Base-by-base conservation (phyloP, 345 rosid species). In the Geranium rotundifolium region DNA sequence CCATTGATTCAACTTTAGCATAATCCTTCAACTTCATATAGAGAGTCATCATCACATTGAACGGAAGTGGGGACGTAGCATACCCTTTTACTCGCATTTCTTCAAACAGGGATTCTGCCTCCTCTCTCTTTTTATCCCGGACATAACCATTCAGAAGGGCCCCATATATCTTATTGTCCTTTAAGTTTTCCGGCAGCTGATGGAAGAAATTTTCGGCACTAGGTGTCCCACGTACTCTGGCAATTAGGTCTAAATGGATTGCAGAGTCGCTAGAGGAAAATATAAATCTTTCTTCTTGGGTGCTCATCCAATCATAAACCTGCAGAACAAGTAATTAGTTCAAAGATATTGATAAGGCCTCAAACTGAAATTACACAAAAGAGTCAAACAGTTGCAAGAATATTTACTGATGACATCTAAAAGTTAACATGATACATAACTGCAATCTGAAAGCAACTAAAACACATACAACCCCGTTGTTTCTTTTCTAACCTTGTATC, bases 291-390 rank as follows among this genome's bases (percentile, higher is more conserved):
- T 85, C 91, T 60, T 63, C 86, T 69, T 84, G 76, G 61, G 77
- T 83, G 73, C 70, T 84, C 96, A 93, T 93, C 99, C 99, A 93
- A 54, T 93, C 96, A 69, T 81, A 87, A 23, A 89, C 95, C 99
- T 85, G 66, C 20, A 70, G 31, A 20, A 62, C 29, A 19, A 29
- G 23, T 16, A 13, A 56, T 54, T 58, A 31, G 46, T 65, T 16
- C 16, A 27, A 7, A 19, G 19, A 30, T 13, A 19, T 10, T 19
- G 18, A 20, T 27, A 57, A 56, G 37, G 4, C 0, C 41, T 34
- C 10, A 34, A 34, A 19, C 27, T 56, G 27, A 56, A 56, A 56
- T 7, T 18, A 17, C 13, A 56, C 27, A 2, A 17, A 9, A 7
- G 3, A 4, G 59, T 34, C 6, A 34, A 34, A 23, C 27, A 23